Conservation (phyloP, 2,329 filamentous ascomycete genomes). For the Pseudogymnoascus sp. region DNA sequence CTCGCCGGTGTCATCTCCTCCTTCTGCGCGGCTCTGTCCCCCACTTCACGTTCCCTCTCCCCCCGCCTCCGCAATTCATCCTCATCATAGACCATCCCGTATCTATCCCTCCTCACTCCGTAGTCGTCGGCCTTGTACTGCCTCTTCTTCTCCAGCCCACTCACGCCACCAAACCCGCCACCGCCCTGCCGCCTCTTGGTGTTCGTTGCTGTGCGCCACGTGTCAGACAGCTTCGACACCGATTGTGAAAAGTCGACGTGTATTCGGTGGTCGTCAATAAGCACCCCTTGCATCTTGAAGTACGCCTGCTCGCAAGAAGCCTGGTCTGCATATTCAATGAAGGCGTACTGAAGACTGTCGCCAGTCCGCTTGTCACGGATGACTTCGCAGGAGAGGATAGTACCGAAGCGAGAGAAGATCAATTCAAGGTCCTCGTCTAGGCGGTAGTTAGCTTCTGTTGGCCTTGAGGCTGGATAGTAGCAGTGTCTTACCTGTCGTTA, state of each 20-base stretch:
- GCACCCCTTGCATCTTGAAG: constrained; percentile 96
- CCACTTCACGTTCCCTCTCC: constrained; percentile 33
- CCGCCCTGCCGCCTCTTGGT: constrained; percentile 59
- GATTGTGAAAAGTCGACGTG: constrained; percentile 99
- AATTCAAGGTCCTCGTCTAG: constrained; percentile 83
- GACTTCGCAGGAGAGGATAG: constrained; percentile 90
- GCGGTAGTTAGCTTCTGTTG: constrained; percentile 13
- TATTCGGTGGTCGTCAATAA: constrained; percentile 95
- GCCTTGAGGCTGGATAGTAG: neutral
- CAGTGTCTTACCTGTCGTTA: constrained; percentile 58
- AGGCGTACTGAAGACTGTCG: constrained; percentile 93
- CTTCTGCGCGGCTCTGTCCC: constrained; percentile 40
- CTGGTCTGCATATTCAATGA: constrained; percentile 94
- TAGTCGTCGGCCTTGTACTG: constrained; percentile 63
- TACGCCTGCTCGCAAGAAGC: constrained; percentile 90
- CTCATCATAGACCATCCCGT: constrained; percentile 76
- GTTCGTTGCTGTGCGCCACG: constrained; percentile 82
- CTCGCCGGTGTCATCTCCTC: too few relatives aligned
- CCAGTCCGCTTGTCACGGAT: constrained; percentile 90
- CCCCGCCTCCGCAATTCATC: constrained; percentile 54
- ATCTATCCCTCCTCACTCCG: constrained; percentile 42
- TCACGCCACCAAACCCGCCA: constrained; percentile 87
- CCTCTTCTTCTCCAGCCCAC: constrained; percentile 77
- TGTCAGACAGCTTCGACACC: constrained; percentile 77
- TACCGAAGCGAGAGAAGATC: constrained; percentile 95